Evolutionary conservation across 106 monocot species (phyloP), one percentile per base, ranked within the genome.

Genomic region (Hemerocallis citrina): DNA sequence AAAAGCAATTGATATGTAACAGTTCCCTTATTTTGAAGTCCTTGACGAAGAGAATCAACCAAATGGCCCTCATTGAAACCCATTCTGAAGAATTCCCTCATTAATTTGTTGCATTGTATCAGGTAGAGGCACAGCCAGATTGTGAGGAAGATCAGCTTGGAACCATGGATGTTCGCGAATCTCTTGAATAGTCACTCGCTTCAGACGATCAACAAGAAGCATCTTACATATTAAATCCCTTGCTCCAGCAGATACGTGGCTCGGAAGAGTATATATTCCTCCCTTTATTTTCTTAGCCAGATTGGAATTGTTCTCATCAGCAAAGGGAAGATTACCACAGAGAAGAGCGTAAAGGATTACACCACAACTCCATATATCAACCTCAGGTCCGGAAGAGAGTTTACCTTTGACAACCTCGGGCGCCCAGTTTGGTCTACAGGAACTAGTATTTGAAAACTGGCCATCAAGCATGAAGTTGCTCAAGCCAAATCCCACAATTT

Each of bases 181-280:
- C 22, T 66, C 65, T 40, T 46, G 37, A 59, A 73, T 73, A 36
- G 65, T 73, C 35, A 60, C 42, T 47, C 73, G 64, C 56, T 73
- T 66, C 59, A 66, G 39, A 47, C 65, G 73, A 59, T 73, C 73
- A 58, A 73, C 66, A 46, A 66, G 28, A 40, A 73, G 73, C 63
- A 73, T 73, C 57, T 66, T 66, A 5, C 49, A 56, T 59, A 73
- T 73, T 59, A 73, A 36, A 65, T 73, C 73, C 64, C 73, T 73
- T 73, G 73, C 59, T 27, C 65, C 65, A 22, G 47, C 39, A 41
- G 73, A 73, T 36, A 73, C 49, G 66, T 58, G 66, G 14, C 73
- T 73, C 12, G 73, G 65, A 65, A 59, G 66, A 16, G 63, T 73
- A 65, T 73, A 73, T 46, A 66, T 59, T 6, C 65, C 73, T 32